These are phyloP conservation scores for Ramalina peruviana DNA, from an alignment of 495 filamentous ascomycete species.

Conservation along the genomic window DNA sequence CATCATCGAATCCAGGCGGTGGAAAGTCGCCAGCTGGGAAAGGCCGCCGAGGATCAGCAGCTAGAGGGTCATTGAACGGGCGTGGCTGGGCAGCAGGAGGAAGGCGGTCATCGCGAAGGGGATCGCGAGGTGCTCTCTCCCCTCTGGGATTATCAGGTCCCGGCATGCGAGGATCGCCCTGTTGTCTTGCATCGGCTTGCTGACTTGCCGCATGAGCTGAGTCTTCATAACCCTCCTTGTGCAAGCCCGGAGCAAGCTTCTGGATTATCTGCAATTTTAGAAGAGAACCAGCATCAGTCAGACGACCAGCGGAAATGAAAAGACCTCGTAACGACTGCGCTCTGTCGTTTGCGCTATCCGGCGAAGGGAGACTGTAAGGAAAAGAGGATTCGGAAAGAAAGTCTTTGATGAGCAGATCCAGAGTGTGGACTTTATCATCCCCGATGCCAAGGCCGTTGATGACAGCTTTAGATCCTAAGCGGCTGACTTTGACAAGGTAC, in stretches of 20 bases:
- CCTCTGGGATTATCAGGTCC: conserved; percentile 17
- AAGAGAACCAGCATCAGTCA: conserved; percentile 50
- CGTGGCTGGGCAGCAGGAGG: conserved; percentile 48
- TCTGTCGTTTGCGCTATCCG: conserved; percentile 9
- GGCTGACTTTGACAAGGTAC: conserved; percentile 68
- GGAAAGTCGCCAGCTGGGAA: conserved; percentile 65
- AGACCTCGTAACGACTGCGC: conserved; percentile 41
- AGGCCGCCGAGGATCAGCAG: conserved; percentile 43
- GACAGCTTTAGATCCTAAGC: conserved; percentile 71
- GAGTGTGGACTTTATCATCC: conserved; percentile 64
- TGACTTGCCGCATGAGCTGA: conserved; percentile 16
- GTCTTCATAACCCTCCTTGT: conserved; percentile 66
- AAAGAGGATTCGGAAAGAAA: conserved; percentile 54
- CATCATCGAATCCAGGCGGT: conserved; percentile 87
- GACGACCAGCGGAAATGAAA: conserved; percentile 58
- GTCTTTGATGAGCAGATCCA: conserved; percentile 64
- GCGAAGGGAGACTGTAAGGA: conserved; percentile 24
- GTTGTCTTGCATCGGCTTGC: not conserved
- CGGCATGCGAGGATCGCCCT: conserved; percentile 10
- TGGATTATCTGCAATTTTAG: conserved; percentile 71
- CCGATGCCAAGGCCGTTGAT: conserved; percentile 64
- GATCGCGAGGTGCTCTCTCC: conserved; percentile 30
- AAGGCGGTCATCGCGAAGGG: conserved; percentile 35
- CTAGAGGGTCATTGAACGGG: conserved; percentile 56
- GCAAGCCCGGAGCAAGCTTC: conserved; percentile 56